These are phyloP conservation scores for Vitis amurensis DNA, from an alignment of 164 flowering plant genomes.

Conservation along the genomic window DNA sequence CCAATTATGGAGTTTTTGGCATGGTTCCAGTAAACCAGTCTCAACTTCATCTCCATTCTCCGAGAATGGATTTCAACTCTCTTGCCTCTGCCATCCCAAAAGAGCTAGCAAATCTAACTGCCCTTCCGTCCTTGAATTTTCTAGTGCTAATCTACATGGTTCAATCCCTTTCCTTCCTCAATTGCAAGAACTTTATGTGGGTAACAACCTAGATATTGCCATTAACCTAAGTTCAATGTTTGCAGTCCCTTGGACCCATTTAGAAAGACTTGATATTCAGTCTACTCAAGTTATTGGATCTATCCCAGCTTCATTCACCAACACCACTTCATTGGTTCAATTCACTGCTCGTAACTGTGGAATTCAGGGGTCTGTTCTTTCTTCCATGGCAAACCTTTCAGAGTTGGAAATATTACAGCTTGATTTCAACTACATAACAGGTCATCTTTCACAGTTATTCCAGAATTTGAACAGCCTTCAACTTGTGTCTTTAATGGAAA, in stretches of 20 bases:
- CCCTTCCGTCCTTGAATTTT: constrained; percentile 15
- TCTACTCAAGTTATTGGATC: constrained; percentile 3
- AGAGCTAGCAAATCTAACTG: constrained; percentile 17
- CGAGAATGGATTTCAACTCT: constrained; percentile 14
- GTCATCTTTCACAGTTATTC: constrained; percentile 15
- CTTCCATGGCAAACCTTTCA: constrained; percentile 21
- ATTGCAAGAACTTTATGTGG: constrained; percentile 10
- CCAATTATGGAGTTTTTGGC: constrained; percentile 18
- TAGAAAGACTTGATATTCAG: neutral
- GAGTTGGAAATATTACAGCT: constrained; percentile 14
- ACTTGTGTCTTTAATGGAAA: neutral
- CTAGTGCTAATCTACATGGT: constrained; percentile 6
- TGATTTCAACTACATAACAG: constrained; percentile 17
- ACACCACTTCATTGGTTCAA: constrained; percentile 6
- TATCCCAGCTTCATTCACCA: constrained; percentile 8
- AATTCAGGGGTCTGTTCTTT: constrained; percentile 25
- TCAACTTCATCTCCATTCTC: constrained; percentile 17
- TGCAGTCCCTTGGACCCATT: constrained; percentile 1
- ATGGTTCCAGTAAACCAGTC: constrained; percentile 7
- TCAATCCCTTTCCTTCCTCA: constrained; percentile 16
- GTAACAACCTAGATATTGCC: constrained; percentile 5
- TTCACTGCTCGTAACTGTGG: neutral
- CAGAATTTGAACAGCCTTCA: constrained; percentile 16
- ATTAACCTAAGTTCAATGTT: constrained; percentile 13
- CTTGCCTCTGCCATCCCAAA: constrained; percentile 14